Percentiles rank a stretch among this genome's conserved stretches.
phyloP scores from a whole-genome alignment of 164 flowering plant genomes.

The Stephania japonica region DNA sequence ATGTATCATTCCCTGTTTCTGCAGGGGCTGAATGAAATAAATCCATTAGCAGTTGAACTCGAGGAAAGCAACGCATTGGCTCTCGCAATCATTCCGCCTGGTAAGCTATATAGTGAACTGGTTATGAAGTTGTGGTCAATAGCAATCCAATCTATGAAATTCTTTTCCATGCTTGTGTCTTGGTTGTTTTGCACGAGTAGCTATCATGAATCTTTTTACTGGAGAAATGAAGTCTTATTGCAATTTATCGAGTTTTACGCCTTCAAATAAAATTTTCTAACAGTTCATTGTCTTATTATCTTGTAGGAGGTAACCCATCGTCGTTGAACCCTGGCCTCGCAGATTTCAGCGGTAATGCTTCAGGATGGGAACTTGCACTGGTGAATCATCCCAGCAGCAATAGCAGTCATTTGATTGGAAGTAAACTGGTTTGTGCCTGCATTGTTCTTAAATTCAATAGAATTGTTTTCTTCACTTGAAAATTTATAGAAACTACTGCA shows the following conservation, averaged over 20 bases:
- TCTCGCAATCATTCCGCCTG: slow-evolving; percentile 80
- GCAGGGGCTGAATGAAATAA: slow-evolving; percentile 75
- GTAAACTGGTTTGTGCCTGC: slow-evolving; percentile 57
- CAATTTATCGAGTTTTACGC: neutral
- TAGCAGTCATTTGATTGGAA: slow-evolving; percentile 29
- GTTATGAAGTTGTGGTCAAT: no score
- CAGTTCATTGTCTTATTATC: neutral
- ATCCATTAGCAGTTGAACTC: slow-evolving; percentile 60
- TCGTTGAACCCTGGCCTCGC: slow-evolving; percentile 24
- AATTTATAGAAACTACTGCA: no score
- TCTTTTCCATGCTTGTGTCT: no score
- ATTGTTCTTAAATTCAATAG: neutral
- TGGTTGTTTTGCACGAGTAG: neutral
- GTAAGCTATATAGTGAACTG: slow-evolving; percentile 22
- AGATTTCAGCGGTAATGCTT: slow-evolving; percentile 24
- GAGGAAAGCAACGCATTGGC: slow-evolving; percentile 93
- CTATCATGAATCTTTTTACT: neutral
- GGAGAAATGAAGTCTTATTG: neutral
- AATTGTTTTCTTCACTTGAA: neutral
- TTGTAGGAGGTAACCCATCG: slow-evolving; percentile 39
- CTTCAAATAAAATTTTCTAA: neutral
- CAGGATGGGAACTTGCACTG: slow-evolving; percentile 96
- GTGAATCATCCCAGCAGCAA: slow-evolving; percentile 69
- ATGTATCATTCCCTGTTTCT: neutral
- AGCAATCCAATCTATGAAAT: no score